phyloP scores from a whole-genome alignment of 2,329 filamentous ascomycete species.

The Phialocephala sp. region DNA sequence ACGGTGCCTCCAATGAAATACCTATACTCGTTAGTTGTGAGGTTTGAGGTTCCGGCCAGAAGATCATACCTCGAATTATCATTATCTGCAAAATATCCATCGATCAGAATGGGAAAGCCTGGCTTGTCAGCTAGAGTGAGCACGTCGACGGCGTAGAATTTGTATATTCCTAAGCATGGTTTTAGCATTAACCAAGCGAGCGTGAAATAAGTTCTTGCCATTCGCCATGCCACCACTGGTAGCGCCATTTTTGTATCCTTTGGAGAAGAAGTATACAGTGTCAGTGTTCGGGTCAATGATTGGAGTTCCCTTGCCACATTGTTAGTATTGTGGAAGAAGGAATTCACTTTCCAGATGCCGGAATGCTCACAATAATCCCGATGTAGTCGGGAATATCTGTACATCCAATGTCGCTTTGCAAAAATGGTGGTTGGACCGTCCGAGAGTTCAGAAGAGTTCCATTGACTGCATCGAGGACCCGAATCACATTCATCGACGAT shows the following conservation, averaged over 20 bases:
- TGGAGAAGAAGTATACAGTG: conserved; percentile 47
- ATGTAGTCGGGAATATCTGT: conserved; percentile 48
- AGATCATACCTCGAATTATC: conserved; percentile 45
- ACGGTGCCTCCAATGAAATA: conserved; percentile 54
- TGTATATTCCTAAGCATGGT: conserved; percentile 35
- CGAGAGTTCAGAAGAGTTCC: conserved; percentile 47
- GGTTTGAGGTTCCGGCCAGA: neutral
- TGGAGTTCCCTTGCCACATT: conserved; percentile 41
- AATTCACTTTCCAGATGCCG: neutral
- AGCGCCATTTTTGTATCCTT: conserved; percentile 43
- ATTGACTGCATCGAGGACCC: conserved; percentile 49
- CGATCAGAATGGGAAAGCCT: conserved; percentile 51
- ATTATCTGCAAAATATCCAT: conserved; percentile 52
- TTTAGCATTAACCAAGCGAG: conserved; percentile 10
- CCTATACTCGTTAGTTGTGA: conserved; percentile 26
- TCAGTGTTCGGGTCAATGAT: conserved; percentile 45
- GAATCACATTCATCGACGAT: conserved; percentile 48
- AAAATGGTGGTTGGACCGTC: conserved; percentile 48
- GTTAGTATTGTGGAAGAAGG: neutral
- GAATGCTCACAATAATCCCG: conserved; percentile 42
- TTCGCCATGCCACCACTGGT: conserved; percentile 37
- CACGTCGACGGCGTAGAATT: conserved; percentile 44
- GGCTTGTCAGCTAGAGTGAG: conserved; percentile 46
- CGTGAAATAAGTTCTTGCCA: conserved; percentile 19
- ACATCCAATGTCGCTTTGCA: conserved; percentile 41